These are phyloP conservation scores for Ophiognomonia clavigignenti-juglandacearum DNA, from an alignment of 2,329 filamentous ascomycete genomes.

Conservation along the genomic window DNA sequence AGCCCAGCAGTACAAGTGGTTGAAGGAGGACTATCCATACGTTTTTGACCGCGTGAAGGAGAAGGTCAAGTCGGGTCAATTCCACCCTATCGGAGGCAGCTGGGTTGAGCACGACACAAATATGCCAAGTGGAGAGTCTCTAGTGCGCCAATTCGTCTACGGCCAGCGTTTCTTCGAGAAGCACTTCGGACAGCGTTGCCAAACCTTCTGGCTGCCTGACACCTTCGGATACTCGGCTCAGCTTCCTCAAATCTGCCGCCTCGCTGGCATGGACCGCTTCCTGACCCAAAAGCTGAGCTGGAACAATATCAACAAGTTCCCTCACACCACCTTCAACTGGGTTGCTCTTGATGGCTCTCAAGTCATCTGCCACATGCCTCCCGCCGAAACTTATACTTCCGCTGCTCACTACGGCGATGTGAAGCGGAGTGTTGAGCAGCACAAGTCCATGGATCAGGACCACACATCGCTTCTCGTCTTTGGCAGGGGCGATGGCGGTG, in stretches of 20 bases:
- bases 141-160: constrained; percentile 91
- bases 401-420: constrained; percentile 94
- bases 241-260: constrained; percentile 84
- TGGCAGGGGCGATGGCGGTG: constrained; percentile 93
- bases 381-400: constrained; percentile 91
- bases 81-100: constrained; percentile 93
- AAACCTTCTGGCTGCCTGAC: constrained; percentile 96
- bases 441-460: constrained; percentile 95
- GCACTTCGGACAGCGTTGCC: constrained; percentile 81
- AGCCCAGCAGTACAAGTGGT: constrained; percentile 97
- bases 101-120: constrained; percentile 99
- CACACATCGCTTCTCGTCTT: constrained; percentile 87
- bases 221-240: constrained; percentile 97
- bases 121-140: constrained; percentile 89
- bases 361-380: constrained; percentile 96
- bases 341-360: constrained; percentile 92
- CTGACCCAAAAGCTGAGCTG: constrained; percentile 98
- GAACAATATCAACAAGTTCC: constrained; percentile 99
- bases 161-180: constrained; percentile 94
- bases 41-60: constrained; percentile 86
- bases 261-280: constrained; percentile 95
- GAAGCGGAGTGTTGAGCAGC: constrained; percentile 79
- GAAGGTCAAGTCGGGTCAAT: constrained; percentile 85
- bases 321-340: constrained; percentile 99
- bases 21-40: constrained; percentile 82